Base-by-base conservation (phyloP, 768 basidiomycete species). In the Tylopilus vinaceipallidus region DNA sequence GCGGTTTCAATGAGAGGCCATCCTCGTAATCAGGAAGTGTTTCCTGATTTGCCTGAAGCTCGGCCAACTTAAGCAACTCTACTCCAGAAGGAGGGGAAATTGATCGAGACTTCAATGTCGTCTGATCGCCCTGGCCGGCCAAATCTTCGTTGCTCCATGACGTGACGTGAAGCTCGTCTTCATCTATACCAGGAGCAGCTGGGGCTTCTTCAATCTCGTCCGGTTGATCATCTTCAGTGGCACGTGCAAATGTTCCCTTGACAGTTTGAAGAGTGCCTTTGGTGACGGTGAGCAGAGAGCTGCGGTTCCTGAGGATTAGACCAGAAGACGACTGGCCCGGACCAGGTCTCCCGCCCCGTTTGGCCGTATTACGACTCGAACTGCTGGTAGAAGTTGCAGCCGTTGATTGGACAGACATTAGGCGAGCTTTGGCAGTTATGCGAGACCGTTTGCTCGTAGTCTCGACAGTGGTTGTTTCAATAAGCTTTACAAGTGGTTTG, bases 1-100 rank as follows among this genome's bases (percentile, higher is more conserved):
- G 52, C 7, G 39, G 32, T 26, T 63, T 60, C 13, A 56, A 46
- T 42, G 55, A 47, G 6, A 52, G 35, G 37, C 72, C 74, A n/a
- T 81, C 82, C 40, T 84, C 81, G 54, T 80, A 86, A 54, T 84
- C 83, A 8, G 79, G 70, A 22, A 87, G 73, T 0, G 53, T 62
- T 22, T 75, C 71, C 2, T 63, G 72, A 26, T 64, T 71, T 26
- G 64, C 52, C 42, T 75, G 64, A 17, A 78, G 57, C 14, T 82
- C 83, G 14, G 80, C 82, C 38, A 80, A 53, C 47, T 73, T 57
- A 35, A 84, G 66, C 24, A 85, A 63, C 52, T 84, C 79, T 13
- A 58, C 62, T 23, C 63, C 72, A 11, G 77, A 70, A 1, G 73
- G 74, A 50, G 63, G 66, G 24, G 45, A 41, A 13, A 27, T 49